Evolutionary conservation across 768 basidiomycete genomes (phyloP).

Genomic region (Dictyophora rubrovolvata): DNA sequence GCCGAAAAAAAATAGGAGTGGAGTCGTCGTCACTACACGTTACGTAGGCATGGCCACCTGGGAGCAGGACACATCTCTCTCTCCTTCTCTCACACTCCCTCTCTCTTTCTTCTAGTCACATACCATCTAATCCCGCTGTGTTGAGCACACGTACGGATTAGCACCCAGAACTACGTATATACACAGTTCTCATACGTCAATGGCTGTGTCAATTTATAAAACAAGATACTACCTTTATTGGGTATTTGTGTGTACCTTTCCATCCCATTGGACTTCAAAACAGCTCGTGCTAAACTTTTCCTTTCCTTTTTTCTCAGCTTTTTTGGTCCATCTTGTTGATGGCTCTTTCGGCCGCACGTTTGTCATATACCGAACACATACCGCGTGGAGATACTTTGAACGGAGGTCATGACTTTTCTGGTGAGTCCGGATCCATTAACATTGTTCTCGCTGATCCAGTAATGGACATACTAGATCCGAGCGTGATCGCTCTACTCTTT

Average conservation of each 20-base stretch:
- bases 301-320: not conserved
- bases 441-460: not conserved
- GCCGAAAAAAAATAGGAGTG: too few relatives aligned
- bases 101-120: not conserved
- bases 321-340: conserved; percentile 14
- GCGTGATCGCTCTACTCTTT: conserved; percentile 21
- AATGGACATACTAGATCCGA: conserved; percentile 14
- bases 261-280: too few relatives aligned
- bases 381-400: conserved; percentile 20
- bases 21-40: too few relatives aligned
- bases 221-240: conserved; percentile 4
- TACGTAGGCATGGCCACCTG: too few relatives aligned
- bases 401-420: conserved; percentile 19
- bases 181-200: not conserved
- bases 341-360: conserved; percentile 15
- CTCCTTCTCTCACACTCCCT: not conserved
- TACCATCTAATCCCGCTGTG: not conserved
- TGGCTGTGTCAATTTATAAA: conserved; percentile 1
- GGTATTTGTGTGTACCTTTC: conserved; percentile 4
- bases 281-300: too few relatives aligned
- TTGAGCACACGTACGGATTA: not conserved
- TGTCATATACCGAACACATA: conserved; percentile 20
- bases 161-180: too few relatives aligned
- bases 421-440: not conserved
- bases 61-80: not conserved